A percentile compares a stretch with the other conserved stretches of the same genome.
phyloP scores from a whole-genome alignment of 441 rosid genomes.

The Adansonia gregorii region DNA sequence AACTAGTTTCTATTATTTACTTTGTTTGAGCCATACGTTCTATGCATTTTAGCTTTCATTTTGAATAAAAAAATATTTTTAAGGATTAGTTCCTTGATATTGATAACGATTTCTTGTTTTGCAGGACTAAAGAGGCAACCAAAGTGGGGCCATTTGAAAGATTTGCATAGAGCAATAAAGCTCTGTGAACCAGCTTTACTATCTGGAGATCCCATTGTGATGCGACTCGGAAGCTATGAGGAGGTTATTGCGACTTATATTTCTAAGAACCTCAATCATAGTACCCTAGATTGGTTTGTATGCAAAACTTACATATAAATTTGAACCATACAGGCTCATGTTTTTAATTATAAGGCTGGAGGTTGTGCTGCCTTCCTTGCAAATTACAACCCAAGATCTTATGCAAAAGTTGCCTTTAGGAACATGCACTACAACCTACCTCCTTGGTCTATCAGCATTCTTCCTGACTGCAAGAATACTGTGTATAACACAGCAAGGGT shows the following conservation, averaged over 20 bases:
- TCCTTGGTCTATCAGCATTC: slow-evolving; percentile 98
- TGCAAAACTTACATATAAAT: not conserved
- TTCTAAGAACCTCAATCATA: slow-evolving; percentile 5
- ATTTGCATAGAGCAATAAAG: slow-evolving; percentile 88
- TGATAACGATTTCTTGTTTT: slow-evolving; percentile 19
- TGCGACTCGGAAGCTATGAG: slow-evolving; percentile 74
- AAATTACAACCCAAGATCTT: slow-evolving; percentile 67
- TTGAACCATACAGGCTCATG: slow-evolving; percentile 69
- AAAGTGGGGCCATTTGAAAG: slow-evolving; percentile 98
- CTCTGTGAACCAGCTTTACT: slow-evolving; percentile 86
- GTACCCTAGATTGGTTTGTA: not conserved
- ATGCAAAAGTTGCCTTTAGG: slow-evolving; percentile 72
- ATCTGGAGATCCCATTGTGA: slow-evolving; percentile 62
- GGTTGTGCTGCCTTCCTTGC: slow-evolving; percentile 95
- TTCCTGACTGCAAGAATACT: slow-evolving; percentile 97
- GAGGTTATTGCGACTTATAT: slow-evolving; percentile 52
- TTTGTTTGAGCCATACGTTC: not conserved
- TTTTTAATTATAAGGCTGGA: slow-evolving; percentile 72
- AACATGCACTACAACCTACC: slow-evolving; percentile 86
- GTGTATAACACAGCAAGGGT: slow-evolving; percentile 98
- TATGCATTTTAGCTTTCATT: not conserved
- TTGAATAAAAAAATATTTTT: not conserved
- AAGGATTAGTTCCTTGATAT: not conserved
- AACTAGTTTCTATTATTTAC: not conserved
- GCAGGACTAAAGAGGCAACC: slow-evolving; percentile 88